Base-by-base conservation (phyloP, 768 basidiomycete genomes). In the Gloeopeniophorella convolvens region DNA sequence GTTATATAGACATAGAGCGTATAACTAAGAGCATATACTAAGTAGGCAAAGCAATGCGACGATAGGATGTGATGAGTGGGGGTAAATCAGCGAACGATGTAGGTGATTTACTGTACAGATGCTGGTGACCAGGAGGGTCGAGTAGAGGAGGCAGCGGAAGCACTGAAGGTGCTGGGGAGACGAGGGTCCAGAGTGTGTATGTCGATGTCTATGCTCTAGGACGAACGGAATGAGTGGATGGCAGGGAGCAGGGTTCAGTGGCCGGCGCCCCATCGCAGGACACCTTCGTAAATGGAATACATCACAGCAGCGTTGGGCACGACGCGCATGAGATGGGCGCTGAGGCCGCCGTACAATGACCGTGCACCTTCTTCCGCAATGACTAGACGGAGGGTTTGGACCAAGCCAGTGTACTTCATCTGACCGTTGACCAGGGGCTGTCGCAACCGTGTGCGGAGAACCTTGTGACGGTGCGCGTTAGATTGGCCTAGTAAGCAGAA, bases 301-400 rank as follows among this genome's bases (percentile, higher is more conserved):
- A 98, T 97, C 57, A 94, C 89, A 1, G 86, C 88, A 0, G 95
- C 95, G 59, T 99, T 99, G 6, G 95, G 95, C 3, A 99, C 89
- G 50, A 97, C 93, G 42, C 96, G 84, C 79, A 99, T 85, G 50
- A 99, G 74, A 65, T 98, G 96, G 0, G 96, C 93, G 46, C 84
- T 86, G 48, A 99, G 77, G 9, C 96, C 96, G 28, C 90, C 86
- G 60, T 99, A 98, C 16, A 98, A 65, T 4, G 87, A 81, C 34
- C 81, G 75, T 2, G 80, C 80, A 21, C 93, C 96, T 64, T 99
- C 96, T 65, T 99, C 96, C 3, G 79, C 80, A 33, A 95, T 76
- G 51, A 99, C 82, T 5, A 93, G 76, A 18, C 76, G 79, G 30
- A 98, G 68, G 0, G 94, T 95, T 63, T 96, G 95, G 48, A 72